Evolutionary conservation across 805 yeast genomes (phyloP), one percentile per base, ranked within the genome.

Genomic region (Lachancea nothofagi): DNA sequence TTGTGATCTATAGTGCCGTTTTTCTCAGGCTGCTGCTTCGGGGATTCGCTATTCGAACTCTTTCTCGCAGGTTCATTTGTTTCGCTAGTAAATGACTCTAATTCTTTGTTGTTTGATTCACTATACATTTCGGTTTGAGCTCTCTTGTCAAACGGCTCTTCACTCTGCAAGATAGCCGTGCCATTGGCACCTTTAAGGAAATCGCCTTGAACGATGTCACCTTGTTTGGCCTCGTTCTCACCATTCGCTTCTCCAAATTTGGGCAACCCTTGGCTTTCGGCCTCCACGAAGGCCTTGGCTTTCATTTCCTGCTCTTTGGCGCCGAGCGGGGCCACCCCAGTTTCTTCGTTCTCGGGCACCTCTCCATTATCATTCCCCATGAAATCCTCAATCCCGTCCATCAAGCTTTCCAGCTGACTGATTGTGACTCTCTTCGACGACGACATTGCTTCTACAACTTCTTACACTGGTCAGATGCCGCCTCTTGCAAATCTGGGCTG

Each of bases 341-440:
- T 13, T n/a, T 8, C 29, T n/a, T 9, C 14, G 14, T n/a, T n/a
- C n/a, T n/a, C n/a, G n/a, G n/a, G n/a, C n/a, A n/a, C n/a, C n/a
- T n/a, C n/a, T n/a, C n/a, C n/a, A n/a, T 27, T 13, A 13, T 27
- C 29, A 27, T 27, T n/a, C 13, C 24, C 34, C 26, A 53, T 39
- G 33, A 50, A 50, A 32, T 50, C 53, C 35, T 54, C 58, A 27
- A 56, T 51, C 38, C 58, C 59, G 12, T 44, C 49, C 52, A 53
- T 46, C 38, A 40, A 35, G 19, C 21, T 26, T 12, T 40, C 34
- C 14, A 40, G 37, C n/a, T 38, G 19, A 25, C 29, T 34, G 26
- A 34, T 27, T 18, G 33, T 40, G 45, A 46, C 49, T 41, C 49
- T 50, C 48, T 28, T 43, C 42, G 36, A 36, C 22, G 29, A 18